Evolutionary conservation across 192 early-diverging fungal genomes (phyloP).

Genomic region (Coemansia sp.): DNA sequence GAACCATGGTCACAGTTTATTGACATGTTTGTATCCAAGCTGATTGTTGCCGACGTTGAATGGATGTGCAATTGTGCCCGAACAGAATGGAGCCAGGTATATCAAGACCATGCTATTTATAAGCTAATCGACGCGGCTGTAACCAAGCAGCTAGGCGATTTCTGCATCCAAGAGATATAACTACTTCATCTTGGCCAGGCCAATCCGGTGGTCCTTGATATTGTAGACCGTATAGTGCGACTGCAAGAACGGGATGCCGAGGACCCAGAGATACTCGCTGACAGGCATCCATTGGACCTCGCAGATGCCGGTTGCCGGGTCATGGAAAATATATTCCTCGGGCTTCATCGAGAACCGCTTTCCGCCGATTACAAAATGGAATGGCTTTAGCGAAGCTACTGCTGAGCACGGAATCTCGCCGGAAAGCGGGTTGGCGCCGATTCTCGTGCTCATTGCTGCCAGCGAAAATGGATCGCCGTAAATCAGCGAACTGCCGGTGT

Average conservation of each 20-base stretch:
- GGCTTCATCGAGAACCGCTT: constrained; percentile 45
- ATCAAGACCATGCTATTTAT: not conserved
- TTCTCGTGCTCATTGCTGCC: constrained; percentile 41
- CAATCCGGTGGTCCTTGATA: constrained; percentile 40
- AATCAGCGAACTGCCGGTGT: constrained; percentile 50
- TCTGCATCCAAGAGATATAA: not conserved
- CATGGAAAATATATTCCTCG: constrained; percentile 47
- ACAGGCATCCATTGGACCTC: constrained; percentile 57
- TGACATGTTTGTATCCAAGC: constrained; percentile 13
- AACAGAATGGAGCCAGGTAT: constrained; percentile 3
- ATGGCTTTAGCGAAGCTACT: constrained; percentile 36
- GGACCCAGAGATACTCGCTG: constrained; percentile 51
- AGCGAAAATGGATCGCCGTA: constrained; percentile 47
- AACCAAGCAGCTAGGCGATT: not conserved
- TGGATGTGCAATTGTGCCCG: constrained; percentile 21
- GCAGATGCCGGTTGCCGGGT: constrained; percentile 30
- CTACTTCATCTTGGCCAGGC: constrained; percentile 29
- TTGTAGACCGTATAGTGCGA: constrained; percentile 55
- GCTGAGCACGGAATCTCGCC: constrained; percentile 39
- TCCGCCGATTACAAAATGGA: constrained; percentile 49
- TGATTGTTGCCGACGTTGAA: constrained; percentile 5
- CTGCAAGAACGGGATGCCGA: constrained; percentile 51
- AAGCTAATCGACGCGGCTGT: not conserved
- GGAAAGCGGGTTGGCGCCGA: constrained; percentile 37
- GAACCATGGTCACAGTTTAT: constrained; percentile 41